These are phyloP conservation scores for Scedosporium apiospermum DNA, from an alignment of 2,329 filamentous ascomycete species.

Conservation along the genomic window DNA sequence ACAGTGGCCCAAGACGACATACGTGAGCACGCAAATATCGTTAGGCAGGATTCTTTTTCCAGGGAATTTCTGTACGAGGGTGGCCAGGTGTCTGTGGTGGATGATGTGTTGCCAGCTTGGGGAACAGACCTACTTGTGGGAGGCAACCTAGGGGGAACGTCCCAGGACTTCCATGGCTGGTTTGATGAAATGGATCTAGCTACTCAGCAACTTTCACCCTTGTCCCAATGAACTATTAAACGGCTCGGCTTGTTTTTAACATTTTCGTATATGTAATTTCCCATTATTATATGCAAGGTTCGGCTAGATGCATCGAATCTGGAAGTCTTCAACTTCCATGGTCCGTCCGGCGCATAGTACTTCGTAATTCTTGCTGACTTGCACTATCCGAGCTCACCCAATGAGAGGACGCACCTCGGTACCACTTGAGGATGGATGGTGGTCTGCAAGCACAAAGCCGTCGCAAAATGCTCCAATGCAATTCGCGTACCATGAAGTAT, in stretches of 20 bases:
- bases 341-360: too few species aligned
- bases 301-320: too few species aligned
- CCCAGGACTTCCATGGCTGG: slow-evolving; percentile 4
- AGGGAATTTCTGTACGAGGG: background rate
- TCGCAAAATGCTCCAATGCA: too few species aligned
- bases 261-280: background rate
- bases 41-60: background rate
- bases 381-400: background rate
- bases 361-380: too few species aligned
- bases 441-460: too few species aligned
- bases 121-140: background rate
- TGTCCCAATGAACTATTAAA: background rate
- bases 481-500: too few species aligned
- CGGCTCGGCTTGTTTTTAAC: background rate
- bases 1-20: background rate
- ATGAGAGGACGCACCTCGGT: background rate
- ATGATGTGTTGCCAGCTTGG: background rate
- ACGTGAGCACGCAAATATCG: background rate
- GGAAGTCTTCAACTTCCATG: too few species aligned
- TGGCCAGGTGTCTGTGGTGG: background rate
- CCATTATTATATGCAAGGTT: background rate
- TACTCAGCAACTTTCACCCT: background rate
- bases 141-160: background rate
- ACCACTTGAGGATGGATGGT: too few species aligned
- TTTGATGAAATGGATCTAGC: background rate